These are phyloP conservation scores for Penicillium fimorum DNA, from an alignment of 495 filamentous ascomycete species.

Conservation along the genomic window DNA sequence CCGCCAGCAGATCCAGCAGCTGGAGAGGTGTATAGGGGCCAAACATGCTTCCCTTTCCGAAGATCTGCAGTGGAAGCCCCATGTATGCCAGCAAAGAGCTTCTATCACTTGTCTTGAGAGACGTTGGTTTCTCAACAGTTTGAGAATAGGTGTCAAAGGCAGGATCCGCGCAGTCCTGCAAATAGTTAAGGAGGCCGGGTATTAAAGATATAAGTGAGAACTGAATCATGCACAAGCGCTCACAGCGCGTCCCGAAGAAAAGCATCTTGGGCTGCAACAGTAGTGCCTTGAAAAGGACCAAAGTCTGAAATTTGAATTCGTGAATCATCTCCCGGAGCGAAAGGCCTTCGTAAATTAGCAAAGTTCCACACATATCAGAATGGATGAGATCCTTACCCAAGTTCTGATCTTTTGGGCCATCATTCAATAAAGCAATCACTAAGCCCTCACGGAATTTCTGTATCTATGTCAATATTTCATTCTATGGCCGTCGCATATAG, in stretches of 20 bases:
- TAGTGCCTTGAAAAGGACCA: slow-evolving; percentile 91
- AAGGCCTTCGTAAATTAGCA: slow-evolving; percentile 53
- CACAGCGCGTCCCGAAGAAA: slow-evolving; percentile 94
- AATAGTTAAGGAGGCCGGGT: slow-evolving; percentile 78
- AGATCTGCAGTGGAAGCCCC: slow-evolving; percentile 91
- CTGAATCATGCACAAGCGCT: slow-evolving; percentile 95
- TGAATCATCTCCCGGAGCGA: slow-evolving; percentile 89
- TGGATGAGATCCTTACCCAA: slow-evolving; percentile 55
- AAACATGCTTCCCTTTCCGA: slow-evolving; percentile 94
- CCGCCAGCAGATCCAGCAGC: slow-evolving; percentile 90
- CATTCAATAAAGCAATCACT: slow-evolving; percentile 60
- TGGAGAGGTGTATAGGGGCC: slow-evolving; percentile 96
- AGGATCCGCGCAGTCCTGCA: slow-evolving; percentile 91
- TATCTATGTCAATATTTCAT: slow-evolving; percentile 24
- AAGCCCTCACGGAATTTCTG: slow-evolving; percentile 91
- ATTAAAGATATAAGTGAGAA: slow-evolving; percentile 94
- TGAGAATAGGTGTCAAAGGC: slow-evolving; percentile 80
- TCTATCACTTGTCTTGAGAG: slow-evolving; percentile 86
- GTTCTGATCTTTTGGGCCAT: slow-evolving; percentile 79
- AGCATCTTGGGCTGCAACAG: slow-evolving; percentile 99
- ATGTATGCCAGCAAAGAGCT: slow-evolving; percentile 88
- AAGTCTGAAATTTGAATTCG: slow-evolving; percentile 88
- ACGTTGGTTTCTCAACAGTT: slow-evolving; percentile 72
- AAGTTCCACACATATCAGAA: neutral
- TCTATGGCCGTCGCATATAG: neutral